Evolutionary conservation across 495 filamentous ascomycete genomes (phyloP).

Genomic region (Physcia stellaris): DNA sequence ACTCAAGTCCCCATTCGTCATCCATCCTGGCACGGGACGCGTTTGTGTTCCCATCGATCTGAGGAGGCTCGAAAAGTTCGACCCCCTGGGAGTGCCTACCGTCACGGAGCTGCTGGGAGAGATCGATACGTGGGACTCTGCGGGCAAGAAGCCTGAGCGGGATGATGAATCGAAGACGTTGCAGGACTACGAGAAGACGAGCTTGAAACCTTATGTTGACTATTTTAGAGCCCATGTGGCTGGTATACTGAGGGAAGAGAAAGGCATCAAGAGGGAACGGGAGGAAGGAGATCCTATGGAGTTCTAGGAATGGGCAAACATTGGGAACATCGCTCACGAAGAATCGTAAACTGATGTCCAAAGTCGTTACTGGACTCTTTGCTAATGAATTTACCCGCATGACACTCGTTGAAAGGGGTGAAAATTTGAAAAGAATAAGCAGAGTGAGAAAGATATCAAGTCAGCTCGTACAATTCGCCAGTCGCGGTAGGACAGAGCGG

Average conservation of each 20-base stretch:
- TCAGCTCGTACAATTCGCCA: too few relatives aligned
- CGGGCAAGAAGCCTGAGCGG: constrained; percentile 18
- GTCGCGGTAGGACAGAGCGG: too few relatives aligned
- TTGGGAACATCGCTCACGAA: too few relatives aligned
- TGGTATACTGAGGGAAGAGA: constrained; percentile 68
- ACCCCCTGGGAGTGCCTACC: constrained; percentile 77
- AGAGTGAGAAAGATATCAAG: too few relatives aligned
- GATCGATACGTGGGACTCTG: constrained; percentile 61
- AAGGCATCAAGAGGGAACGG: constrained; percentile 56
- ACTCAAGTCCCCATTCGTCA: constrained; percentile 88
- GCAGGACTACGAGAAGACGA: constrained; percentile 93
- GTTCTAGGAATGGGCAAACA: constrained; percentile 27
- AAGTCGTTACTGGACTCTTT: too few relatives aligned
- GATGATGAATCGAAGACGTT: constrained; percentile 36
- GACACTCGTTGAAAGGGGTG: too few relatives aligned
- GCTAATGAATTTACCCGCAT: too few relatives aligned
- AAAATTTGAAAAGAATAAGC: too few relatives aligned
- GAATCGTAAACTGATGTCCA: too few relatives aligned
- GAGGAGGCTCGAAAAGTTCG: constrained; percentile 56
- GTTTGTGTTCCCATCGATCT: constrained; percentile 92
- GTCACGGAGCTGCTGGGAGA: constrained; percentile 65
- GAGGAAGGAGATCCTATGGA: constrained; percentile 47
- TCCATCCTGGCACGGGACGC: constrained; percentile 86
- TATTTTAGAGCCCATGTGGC: constrained; percentile 74
- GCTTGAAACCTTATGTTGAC: constrained; percentile 83